A percentile compares a stretch with the other conserved stretches of the same genome.
Conservation (phyloP, 192 early-diverging fungal species). For the Paraglomus occultum region DNA sequence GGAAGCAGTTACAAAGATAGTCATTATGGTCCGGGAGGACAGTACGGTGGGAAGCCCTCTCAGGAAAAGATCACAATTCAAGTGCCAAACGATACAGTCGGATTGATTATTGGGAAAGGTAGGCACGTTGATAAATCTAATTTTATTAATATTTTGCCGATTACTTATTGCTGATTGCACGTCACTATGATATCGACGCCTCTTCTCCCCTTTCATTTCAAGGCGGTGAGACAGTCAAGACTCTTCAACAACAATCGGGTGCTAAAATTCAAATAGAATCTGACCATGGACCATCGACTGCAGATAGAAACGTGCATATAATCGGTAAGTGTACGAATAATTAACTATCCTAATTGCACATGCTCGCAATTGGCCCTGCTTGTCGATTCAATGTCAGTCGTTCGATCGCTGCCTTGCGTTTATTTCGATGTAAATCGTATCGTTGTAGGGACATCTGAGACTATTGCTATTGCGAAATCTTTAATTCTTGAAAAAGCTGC, state of each 20-base stretch:
- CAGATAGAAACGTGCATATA: constrained; percentile 39
- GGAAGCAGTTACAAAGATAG: neutral
- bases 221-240: constrained; percentile 61
- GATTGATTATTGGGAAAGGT: constrained; percentile 52
- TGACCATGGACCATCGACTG: constrained; percentile 37
- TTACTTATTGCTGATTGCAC: neutral
- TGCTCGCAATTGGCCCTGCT: constrained; percentile 2
- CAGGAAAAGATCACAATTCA: constrained; percentile 51
- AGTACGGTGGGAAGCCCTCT: constrained; percentile 31
- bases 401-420: constrained; percentile 26
- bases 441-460: constrained; percentile 30
- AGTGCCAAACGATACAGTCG: constrained; percentile 59
- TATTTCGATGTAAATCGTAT: constrained; percentile 11
- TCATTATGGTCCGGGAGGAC: constrained; percentile 28
- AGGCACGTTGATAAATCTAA: neutral
- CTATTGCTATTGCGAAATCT: constrained; percentile 30
- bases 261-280: constrained; percentile 63
- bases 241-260: constrained; percentile 58
- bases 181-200: constrained; percentile 23
- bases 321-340: constrained; percentile 23
- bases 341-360: constrained; percentile 16
- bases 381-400: constrained; percentile 31
- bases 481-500: constrained; percentile 35
- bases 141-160: neutral
- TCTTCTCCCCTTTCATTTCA: constrained; percentile 34